Base-by-base conservation (phyloP, 75 land plant genomes). In the Azolla pinnata region DNA sequence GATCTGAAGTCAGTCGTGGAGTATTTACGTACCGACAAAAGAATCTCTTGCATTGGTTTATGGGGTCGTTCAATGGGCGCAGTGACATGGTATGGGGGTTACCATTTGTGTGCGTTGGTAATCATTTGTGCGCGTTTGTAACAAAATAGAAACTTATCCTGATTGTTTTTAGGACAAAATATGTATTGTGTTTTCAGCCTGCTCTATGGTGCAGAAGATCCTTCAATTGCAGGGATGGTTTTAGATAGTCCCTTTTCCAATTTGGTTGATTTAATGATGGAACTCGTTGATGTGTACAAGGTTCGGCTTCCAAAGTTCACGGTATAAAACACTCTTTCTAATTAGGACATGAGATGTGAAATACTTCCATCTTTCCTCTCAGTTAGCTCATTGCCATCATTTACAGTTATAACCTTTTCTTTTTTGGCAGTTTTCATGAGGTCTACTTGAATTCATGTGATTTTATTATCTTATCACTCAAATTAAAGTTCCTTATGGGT, bases 21-120 rank as follows among this genome's bases (percentile, higher is more conserved):
- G 48, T 59, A 85, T 73, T 57, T 93, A 60, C 82, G 98, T 31
- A 57, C 76, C 29, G 90, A 85, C 56, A 81, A 85, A 44, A 76
- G 79, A 66, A 85, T 93, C 1, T 85, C 95, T 26, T 65, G 76
- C 34, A 85, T 93, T 70, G 98, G 98, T 42, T 69, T 93, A 48
- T 93, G 98, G 98, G 98, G 98, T 18, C 96, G 98, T 19, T 93
- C 98, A 29, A 93, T 93, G 98, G 98, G 98, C 34, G 96, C 98
- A 70, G 96, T 93, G n/a, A 93, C 98, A 44, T 69, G 96, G 97
- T 88, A 44, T 47, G 3, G 14, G 4, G 10, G 14, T 27, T 24
- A 1, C 9, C 54, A 21, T n/a, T n/a, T n/a, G n/a, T n/a, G n/a
- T n/a, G n/a, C n/a, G n/a, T n/a, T n/a, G n/a, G n/a, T n/a, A n/a